Base-by-base conservation (phyloP, 2,329 filamentous ascomycete genomes). In the Phialocephala sp. region DNA sequence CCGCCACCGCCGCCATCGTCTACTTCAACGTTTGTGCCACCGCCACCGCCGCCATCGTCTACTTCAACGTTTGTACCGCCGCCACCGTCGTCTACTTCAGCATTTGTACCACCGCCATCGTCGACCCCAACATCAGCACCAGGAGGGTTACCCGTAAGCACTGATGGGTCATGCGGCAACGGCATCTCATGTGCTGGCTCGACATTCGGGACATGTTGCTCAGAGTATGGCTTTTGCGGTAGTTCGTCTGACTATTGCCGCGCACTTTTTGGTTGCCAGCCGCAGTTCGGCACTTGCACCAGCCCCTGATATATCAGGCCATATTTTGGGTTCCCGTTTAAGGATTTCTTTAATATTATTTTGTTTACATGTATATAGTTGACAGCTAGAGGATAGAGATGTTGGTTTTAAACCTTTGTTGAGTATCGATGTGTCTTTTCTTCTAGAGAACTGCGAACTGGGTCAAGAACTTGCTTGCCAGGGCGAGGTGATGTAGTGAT, bases 171-270 rank as follows among this genome's bases (percentile, higher is more conserved):
- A 8, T 69, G 68, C 41, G 68, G 68, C 4, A 54, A 39, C n/a
- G 62, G 45, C 9, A 6, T 39, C n/a, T 57, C 65, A 15, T 68
- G 66, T 24, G 37, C 59, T 41, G 62, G 60, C 8, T 67, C 61
- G 15, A 32, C 39, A 1, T 66, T 66, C 54, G 68, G 68, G 14
- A 60, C 62, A 39, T 69, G 68, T 36, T 69, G 68, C 36, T 66
- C 63, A 5, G 24, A 24, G 18, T 54, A 59, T 43, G 55, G 59
- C 18, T 68, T 39, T 41, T 69, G 68, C 22, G 68, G 68, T 12
- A 47, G 60, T 39, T 32, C 56, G 8, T 58, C 32, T 12, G 36
- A 57, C 22, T 63, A 63, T 35, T 63, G 60, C 39, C 39, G 60
- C 35, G 22, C 24, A 2, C 27, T 63, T 45, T 41, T 57, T 39